A percentile compares a stretch with the other conserved stretches of the same genome.
phyloP scores from a whole-genome alignment of 108 stramenopile genomes.

The Skeletonema tropicum region DNA sequence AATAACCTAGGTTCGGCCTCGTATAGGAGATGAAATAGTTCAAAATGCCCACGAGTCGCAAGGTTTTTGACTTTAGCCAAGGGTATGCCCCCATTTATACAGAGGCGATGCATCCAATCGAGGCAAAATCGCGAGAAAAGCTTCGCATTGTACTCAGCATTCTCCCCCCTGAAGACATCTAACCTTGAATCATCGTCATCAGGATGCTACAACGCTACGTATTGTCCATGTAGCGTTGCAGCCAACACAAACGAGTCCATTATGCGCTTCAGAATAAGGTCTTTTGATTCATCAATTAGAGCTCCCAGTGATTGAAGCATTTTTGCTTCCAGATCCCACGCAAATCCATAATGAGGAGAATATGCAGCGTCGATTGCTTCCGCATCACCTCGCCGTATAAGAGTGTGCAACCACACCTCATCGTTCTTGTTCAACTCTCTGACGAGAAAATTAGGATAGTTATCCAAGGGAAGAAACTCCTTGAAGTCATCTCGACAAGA shows the following conservation, averaged over 20 bases:
- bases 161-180: not conserved
- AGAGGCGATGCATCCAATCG: too few relatives aligned
- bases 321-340: not conserved
- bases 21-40: too few relatives aligned
- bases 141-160: not conserved
- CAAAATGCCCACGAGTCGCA: too few relatives aligned
- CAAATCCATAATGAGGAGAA: not conserved
- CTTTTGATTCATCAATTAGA: not conserved
- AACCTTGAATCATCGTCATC: too few relatives aligned
- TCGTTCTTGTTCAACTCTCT: not conserved
- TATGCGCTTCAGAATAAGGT: not conserved
- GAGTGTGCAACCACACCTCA: conserved; percentile 4
- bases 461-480: not conserved
- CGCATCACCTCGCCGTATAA: conserved; percentile 4
- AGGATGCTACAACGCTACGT: too few relatives aligned
- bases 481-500: too few relatives aligned
- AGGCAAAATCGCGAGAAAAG: not conserved
- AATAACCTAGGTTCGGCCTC: too few relatives aligned
- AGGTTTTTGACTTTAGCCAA: too few relatives aligned
- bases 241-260: not conserved
- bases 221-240: not conserved
- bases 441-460: not conserved
- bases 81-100: too few relatives aligned
- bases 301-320: not conserved
- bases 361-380: conserved; percentile 13